A percentile compares a stretch with the other conserved stretches of the same genome.
These are phyloP conservation scores for Fulvia fulva DNA, from an alignment of 2,329 filamentous ascomycete species.

Conservation along the genomic window DNA sequence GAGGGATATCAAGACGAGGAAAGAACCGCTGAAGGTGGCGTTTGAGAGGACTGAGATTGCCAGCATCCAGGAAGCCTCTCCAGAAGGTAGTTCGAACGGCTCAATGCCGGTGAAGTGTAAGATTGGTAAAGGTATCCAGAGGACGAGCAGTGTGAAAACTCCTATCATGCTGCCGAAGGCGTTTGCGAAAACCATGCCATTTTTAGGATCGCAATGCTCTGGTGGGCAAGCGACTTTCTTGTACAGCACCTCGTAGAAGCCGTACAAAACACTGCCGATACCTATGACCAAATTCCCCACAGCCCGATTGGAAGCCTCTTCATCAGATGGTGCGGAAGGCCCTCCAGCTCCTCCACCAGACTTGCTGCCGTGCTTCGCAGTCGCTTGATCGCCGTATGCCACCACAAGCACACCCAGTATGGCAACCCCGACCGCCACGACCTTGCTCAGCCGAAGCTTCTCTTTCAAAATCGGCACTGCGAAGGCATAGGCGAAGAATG, in stretches of 20 bases:
- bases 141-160: constrained; percentile 73
- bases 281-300: constrained; percentile 91
- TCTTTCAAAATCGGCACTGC: constrained; percentile 86
- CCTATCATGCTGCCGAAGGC: constrained; percentile 87
- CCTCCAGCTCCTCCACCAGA: constrained; percentile 53
- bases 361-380: constrained; percentile 51
- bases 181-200: constrained; percentile 95
- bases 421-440: constrained; percentile 78
- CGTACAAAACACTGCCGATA: constrained; percentile 84
- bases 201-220: constrained; percentile 74
- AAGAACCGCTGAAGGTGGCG: constrained; percentile 86
- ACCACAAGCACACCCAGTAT: constrained; percentile 90
- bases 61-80: constrained; percentile 75
- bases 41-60: constrained; percentile 78
- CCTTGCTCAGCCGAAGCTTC: constrained; percentile 77
- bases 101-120: constrained; percentile 77
- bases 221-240: constrained; percentile 91
- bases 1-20: constrained; percentile 86
- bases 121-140: constrained; percentile 89
- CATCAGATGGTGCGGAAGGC: constrained; percentile 40
- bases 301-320: constrained; percentile 63
- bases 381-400: constrained; percentile 73
- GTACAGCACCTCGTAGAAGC: constrained; percentile 95
- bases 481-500: constrained; percentile 98
- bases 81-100: constrained; percentile 74